Evolutionary conservation across 169 alveolate species (phyloP), one percentile per base, ranked within the genome.

Genomic region (Perkinsus chesapeaki): DNA sequence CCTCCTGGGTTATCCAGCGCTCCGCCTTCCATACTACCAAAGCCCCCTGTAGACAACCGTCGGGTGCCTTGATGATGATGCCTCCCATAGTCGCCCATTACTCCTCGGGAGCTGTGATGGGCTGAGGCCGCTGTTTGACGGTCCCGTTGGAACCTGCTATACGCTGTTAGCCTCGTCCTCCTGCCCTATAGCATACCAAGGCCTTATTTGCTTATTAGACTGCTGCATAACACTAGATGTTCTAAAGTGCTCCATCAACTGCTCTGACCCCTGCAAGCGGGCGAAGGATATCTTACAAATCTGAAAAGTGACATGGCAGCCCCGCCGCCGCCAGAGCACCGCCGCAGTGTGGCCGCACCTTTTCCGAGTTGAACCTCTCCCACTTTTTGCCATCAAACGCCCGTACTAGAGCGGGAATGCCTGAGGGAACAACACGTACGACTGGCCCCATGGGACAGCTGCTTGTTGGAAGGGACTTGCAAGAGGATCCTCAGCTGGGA

Each of bases 311-410:
- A 43, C 60, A 43, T 16, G 5, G 60, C 19, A 47, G 9, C 72
- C 27, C 9, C 72, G 27, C 9, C 27, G 9, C 72, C 19, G 72
- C 27, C 72, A 47, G 72, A 19, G 27, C 19, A 9, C 72, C 72
- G 19, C 9, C 27, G 19, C 27, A 10, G 72, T 27, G 27, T 60
- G 27, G 3, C 27, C 12, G 37, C 27, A 60, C 94, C 73, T 96
- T 96, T 7, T 95, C 96, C 38, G 95, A 92, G 93, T 96, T 95
- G 92, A 95, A 95, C 93, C 92, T 92, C 92, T 95, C 95, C 96
- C 97, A 96, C 73, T 92, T 94, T 92, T 93, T 95, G 43, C 96
- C 96, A 47, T 95, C 73, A 91, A 92, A 95, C 39, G 72, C 60
- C 60, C 91, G 91, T 91, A 95, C 95, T 48, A 96, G 95, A 10